Base-by-base conservation (phyloP, 1,139 yeast genomes). In the Pichia sp. region DNA sequence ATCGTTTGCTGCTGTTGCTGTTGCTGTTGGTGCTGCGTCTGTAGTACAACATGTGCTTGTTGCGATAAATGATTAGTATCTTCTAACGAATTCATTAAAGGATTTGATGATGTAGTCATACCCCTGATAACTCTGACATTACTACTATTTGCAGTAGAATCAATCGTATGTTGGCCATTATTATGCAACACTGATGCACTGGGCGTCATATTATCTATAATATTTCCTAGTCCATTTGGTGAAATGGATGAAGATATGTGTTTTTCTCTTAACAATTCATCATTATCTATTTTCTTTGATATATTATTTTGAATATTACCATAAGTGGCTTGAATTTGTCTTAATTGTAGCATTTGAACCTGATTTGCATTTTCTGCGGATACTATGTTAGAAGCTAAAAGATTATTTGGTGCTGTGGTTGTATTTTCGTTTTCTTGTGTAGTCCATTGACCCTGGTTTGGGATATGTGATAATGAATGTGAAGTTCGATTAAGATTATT, bases 281-380 rank as follows among this genome's bases (percentile, higher is more conserved):
- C 57, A 11, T 49, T 52, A 26, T 56, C 59, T 42, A 49, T 35
- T 38, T 55, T 60, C 32, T 50, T 51, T 34, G 53, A 18, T 18
- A 47, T 7, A 42, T 56, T 55, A 33, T 47, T 58, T 44, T 56
- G 62, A 34, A 59, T 47, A 39, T 51, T 57, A 8, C 65, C 64
- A 47, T 62, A 62, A 1, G 65, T 58, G n/a, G 59, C 58, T 45
- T 61, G 65, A 25, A 61, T 47, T 45, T 61, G 65, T 35, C 59
- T 59, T 18, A 61, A 40, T 6, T 61, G 56, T 7, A 55, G 54
- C 34, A 60, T 46, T 48, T 61, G 64, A 35, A 55, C 58, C 30
- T 51, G 54, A 7, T 61, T 54, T 33, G 56, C 54, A 30, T 56
- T 58, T 8, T 58, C 55, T 4, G 39, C 35, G 18, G 55, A 46